Conservation (phyloP, 2,329 filamentous ascomycete species). For the Lecanosticta acicola region DNA sequence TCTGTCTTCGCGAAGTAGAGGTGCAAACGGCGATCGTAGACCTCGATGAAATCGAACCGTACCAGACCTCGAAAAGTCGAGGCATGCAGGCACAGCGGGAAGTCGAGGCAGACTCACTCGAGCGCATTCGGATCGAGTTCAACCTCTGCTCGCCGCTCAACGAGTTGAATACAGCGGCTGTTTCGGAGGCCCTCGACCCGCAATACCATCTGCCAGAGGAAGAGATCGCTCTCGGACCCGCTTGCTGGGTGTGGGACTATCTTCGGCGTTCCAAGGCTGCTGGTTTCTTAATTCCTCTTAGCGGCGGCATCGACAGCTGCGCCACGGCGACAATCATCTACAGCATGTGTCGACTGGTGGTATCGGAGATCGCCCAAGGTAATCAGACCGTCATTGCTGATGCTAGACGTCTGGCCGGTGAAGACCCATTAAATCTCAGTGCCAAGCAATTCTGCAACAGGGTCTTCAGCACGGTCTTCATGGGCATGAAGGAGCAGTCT, state of each 20-base stretch:
- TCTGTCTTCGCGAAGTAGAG: constrained; percentile 54
- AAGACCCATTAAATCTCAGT: constrained; percentile 45
- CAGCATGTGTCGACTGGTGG: constrained; percentile 50
- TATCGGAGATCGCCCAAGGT: constrained; percentile 46
- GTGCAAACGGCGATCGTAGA: constrained; percentile 54
- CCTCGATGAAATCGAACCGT: constrained; percentile 63
- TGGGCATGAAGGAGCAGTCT: constrained; percentile 63
- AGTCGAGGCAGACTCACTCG: constrained; percentile 40
- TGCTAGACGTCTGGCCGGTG: constrained; percentile 48
- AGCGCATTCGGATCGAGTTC: constrained; percentile 42
- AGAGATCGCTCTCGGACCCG: constrained; percentile 60
- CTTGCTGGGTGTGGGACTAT: constrained; percentile 64
- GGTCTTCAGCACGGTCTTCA: constrained; percentile 61
- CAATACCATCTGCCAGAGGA: constrained; percentile 59
- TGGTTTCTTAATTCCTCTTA: constrained; percentile 54
- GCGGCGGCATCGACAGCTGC: constrained; percentile 57
- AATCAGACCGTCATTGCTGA: constrained; percentile 53
- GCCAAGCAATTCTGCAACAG: constrained; percentile 55
- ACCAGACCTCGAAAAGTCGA: constrained; percentile 52
- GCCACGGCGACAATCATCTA: constrained; percentile 49
- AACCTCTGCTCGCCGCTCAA: constrained; percentile 31
- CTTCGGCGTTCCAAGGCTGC: constrained; percentile 47
- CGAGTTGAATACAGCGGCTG: constrained; percentile 18
- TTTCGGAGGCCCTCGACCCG: constrained; percentile 43
- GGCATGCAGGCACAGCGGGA: constrained; percentile 51